phyloP scores from a whole-genome alignment of 345 rosid species.

The Populus pruinosa region DNA sequence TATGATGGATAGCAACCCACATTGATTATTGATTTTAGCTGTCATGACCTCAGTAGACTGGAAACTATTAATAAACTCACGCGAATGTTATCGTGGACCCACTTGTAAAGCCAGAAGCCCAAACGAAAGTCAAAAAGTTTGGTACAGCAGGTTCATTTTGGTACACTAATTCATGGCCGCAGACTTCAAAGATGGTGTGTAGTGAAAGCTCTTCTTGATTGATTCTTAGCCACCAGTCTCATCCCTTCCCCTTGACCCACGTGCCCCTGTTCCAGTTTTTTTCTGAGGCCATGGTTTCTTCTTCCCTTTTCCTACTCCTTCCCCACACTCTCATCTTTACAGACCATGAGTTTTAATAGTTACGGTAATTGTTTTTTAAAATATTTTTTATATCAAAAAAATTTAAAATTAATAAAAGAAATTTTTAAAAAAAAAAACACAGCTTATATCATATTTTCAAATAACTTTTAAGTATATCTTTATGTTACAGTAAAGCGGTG shows the following conservation, averaged over 20 bases:
- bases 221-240: constrained; percentile 23
- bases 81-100: neutral
- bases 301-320: neutral
- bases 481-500: no score
- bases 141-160: neutral
- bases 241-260: constrained; percentile 13
- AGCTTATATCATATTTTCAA: no score
- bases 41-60: neutral
- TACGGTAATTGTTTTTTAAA: no score
- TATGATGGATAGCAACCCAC: no score
- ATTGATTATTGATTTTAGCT: neutral
- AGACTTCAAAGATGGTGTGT: neutral
- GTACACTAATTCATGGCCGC: constrained; percentile 12
- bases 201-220: neutral
- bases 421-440: no score
- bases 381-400: no score
- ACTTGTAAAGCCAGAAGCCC: neutral
- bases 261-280: neutral
- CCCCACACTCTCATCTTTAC: no score
- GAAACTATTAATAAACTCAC: neutral
- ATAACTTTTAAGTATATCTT: no score
- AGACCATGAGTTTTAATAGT: no score
- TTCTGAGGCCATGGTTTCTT: neutral
- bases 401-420: no score
- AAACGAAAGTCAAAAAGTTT: neutral